Percentiles rank a stretch among this genome's conserved stretches.
Conservation (phyloP, 306 rosid genomes). For the Prosopis cineraria region DNA sequence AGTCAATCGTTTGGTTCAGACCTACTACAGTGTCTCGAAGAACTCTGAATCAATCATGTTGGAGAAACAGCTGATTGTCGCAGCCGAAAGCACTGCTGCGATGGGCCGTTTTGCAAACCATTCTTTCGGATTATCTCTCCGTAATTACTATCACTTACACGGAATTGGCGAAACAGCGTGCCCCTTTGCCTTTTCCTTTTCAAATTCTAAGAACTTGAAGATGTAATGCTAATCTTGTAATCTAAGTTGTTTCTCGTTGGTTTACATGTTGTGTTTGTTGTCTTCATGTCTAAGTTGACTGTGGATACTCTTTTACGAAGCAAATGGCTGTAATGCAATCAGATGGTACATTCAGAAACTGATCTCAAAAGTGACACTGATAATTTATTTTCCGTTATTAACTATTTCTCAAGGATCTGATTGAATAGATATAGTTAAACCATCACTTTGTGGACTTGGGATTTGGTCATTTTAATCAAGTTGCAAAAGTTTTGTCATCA, state of each 20-base stretch:
- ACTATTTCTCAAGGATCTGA: not conserved
- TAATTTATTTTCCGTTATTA: not conserved
- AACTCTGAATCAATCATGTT: slow-evolving; percentile 47
- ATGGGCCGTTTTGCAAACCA: slow-evolving; percentile 75
- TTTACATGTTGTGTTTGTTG: not conserved
- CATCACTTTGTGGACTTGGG: not conserved
- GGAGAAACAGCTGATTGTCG: slow-evolving; percentile 80
- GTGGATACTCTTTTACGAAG: slow-evolving; percentile 5
- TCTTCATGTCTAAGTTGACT: not conserved
- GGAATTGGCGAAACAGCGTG: too few species aligned
- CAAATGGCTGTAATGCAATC: not conserved
- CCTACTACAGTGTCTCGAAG: not conserved
- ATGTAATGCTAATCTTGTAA: not conserved
- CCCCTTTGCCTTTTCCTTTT: not conserved
- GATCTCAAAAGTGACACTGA: not conserved
- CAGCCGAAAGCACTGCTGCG: slow-evolving; percentile 81
- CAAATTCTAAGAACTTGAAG: not conserved
- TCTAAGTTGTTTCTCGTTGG: not conserved
- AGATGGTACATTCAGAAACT: not conserved
- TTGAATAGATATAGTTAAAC: not conserved
- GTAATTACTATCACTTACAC: too few species aligned
- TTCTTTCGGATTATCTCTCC: slow-evolving; percentile 70
- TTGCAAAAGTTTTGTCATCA: not conserved
- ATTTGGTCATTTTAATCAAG: slow-evolving; percentile 9
- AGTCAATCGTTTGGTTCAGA: not conserved